These are phyloP conservation scores for Salix udensis DNA, from an alignment of 345 rosid species.

Conservation along the genomic window DNA sequence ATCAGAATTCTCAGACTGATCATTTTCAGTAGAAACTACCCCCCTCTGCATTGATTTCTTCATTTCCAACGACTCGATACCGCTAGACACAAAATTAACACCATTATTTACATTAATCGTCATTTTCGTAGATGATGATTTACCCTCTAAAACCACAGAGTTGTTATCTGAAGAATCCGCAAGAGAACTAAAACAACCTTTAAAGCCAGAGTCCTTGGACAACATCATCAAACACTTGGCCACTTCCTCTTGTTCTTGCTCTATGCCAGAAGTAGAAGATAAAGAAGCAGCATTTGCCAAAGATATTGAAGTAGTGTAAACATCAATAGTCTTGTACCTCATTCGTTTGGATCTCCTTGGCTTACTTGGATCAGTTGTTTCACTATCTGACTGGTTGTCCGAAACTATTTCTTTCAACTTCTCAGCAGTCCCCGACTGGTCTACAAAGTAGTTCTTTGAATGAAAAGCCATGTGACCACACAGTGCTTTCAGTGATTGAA, in stretches of 20 bases:
- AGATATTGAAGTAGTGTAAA: conserved; percentile 34
- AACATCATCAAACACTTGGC: conserved; percentile 83
- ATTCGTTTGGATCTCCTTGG: conserved; percentile 60
- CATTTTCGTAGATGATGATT: conserved; percentile 50
- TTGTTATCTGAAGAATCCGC: conserved; percentile 69
- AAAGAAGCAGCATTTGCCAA: conserved; percentile 32
- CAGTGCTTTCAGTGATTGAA: conserved; percentile 74
- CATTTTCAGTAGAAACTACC: conserved; percentile 30
- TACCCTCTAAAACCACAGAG: conserved; percentile 61
- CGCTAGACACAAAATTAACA: conserved; percentile 27
- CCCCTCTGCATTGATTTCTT: conserved; percentile 26
- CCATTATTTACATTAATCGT: conserved; percentile 36
- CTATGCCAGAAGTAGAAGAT: conserved; percentile 58
- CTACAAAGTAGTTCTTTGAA: conserved; percentile 42
- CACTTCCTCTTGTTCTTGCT: conserved; percentile 73
- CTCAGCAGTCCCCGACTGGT: conserved; percentile 24
- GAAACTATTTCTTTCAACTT: conserved; percentile 34
- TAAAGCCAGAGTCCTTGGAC: conserved; percentile 63
- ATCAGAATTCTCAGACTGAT: conserved; percentile 55
- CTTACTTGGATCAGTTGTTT: conserved; percentile 54
- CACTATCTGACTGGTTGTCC: conserved; percentile 73
- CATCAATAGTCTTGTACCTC: conserved; percentile 38
- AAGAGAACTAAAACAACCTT: conserved; percentile 47
- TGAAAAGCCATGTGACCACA: conserved; percentile 95
- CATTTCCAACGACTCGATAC: conserved; percentile 31